These are phyloP conservation scores for Xerocomus amazonicus DNA, from an alignment of 1,284 basidiomycete species.

Conservation along the genomic window DNA sequence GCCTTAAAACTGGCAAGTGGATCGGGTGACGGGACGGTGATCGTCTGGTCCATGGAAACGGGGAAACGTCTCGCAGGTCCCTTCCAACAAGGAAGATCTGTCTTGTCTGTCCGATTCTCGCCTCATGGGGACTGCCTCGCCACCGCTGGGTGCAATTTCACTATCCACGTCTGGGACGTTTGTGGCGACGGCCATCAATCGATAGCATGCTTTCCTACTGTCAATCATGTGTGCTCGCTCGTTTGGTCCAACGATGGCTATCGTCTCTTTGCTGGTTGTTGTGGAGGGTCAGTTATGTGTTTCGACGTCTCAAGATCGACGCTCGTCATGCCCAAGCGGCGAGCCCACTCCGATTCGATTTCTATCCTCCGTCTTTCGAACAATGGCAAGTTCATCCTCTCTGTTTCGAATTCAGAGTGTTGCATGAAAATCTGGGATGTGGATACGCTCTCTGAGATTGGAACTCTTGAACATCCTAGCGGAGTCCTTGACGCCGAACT, in stretches of 20 bases:
- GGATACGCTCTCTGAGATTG: conserved; percentile 3
- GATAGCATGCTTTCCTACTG: background rate
- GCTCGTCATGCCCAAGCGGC: conserved; percentile 1
- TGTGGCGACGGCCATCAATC: background rate
- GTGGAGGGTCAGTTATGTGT: conserved; percentile 10
- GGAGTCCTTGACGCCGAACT: conserved; percentile 12
- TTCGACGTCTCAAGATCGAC: conserved; percentile 10
- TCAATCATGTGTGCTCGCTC: conserved; percentile 12
- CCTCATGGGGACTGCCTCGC: conserved; percentile 19
- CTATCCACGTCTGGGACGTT: conserved; percentile 8
- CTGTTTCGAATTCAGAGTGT: conserved; percentile 16
- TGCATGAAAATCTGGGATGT: conserved; percentile 19
- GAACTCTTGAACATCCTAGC: conserved; percentile 7
- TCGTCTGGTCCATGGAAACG: conserved; percentile 21
- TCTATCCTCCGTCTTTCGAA: conserved; percentile 16
- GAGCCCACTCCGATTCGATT: conserved; percentile 13
- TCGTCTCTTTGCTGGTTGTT: conserved; percentile 16
- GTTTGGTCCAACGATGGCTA: conserved; percentile 21
- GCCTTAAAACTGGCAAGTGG: conserved; percentile 20
- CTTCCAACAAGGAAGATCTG: conserved; percentile 7
- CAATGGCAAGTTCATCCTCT: conserved; percentile 22
- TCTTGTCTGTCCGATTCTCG: conserved; percentile 20
- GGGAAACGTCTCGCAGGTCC: conserved; percentile 12
- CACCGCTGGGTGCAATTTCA: conserved; percentile 6
- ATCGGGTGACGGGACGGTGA: conserved; percentile 18